Base-by-base conservation (phyloP, 345 rosid species). In the Linum tenue region DNA sequence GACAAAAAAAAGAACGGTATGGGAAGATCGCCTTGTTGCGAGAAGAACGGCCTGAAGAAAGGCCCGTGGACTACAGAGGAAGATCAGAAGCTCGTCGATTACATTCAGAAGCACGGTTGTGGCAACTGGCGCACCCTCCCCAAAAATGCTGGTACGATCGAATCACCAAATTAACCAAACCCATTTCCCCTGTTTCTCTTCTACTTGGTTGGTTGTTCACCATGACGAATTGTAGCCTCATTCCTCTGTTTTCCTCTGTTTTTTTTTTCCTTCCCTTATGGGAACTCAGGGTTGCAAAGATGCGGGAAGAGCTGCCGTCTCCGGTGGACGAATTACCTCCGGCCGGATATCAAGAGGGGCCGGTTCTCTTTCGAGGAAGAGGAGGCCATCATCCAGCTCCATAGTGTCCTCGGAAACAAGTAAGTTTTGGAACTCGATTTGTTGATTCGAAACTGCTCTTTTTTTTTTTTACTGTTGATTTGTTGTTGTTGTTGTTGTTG, bases 271-370 rank as follows among this genome's bases (percentile, higher is more conserved):
- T 10, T 1, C 31, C 31, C 14, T 48, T 10, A 9, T 48, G 53
- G 9, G 14, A 48, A 22, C 31, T 22, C 22, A 57, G 60, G 60
- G 37, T 43, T 62, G 5, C 40, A 62, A 5, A 39, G 64, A n/a
- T 62, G 64, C 5, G 64, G 64, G 7, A 62, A 62, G 36, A 62
- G 64, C 10, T 62, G 64, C 9, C 64, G 64, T 15, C 50, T 62
- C 3, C 48, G 64, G 1, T 62, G 64, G 64, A 62, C 31, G 1
- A 62, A 62, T 22, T 62, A 62, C 17, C 42, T 62, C 3, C 16
- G 42, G 43, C 64, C 64, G 6, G 64, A 62, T 41, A 62, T 62
- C 16, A 62, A 62, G 64, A 62, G 64, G n/a, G 64, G 64, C 2
- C 40, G 36, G 50, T 62, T 62, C 41, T 62, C 64, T 2, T 38